Evolutionary conservation across 1,139 yeast species (phyloP).

Genomic region (Pichia cactophila): DNA sequence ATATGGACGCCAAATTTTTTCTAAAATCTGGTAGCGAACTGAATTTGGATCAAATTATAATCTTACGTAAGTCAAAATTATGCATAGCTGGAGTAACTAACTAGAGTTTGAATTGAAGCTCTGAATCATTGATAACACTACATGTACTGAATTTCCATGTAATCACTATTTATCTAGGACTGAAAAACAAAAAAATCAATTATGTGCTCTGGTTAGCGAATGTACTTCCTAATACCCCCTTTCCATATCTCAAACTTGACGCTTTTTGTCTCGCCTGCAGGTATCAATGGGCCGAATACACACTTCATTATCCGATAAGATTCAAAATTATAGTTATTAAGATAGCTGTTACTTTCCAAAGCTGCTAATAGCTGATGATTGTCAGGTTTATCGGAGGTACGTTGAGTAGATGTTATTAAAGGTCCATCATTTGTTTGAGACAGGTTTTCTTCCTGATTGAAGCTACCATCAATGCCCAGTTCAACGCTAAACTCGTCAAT

Average conservation of each 20-base stretch:
- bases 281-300: constrained; percentile 25
- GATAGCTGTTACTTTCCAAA: constrained; percentile 22
- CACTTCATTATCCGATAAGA: constrained; percentile 23
- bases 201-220: not conserved
- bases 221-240: constrained; percentile 26
- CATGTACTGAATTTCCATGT: too few species aligned
- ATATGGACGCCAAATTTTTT: too few species aligned
- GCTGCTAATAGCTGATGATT: constrained; percentile 16
- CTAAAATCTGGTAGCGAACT: too few species aligned
- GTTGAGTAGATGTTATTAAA: constrained; percentile 7
- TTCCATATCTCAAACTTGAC: constrained; percentile 29
- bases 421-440: not conserved
- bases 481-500: constrained; percentile 28
- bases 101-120: too few species aligned
- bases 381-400: constrained; percentile 1
- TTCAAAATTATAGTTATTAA: constrained; percentile 27
- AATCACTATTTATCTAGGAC: too few species aligned
- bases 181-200: too few species aligned
- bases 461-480: constrained; percentile 24
- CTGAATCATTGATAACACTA: too few species aligned
- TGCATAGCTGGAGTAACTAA: too few species aligned
- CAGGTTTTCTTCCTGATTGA: constrained; percentile 1
- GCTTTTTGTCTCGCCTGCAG: constrained; percentile 14
- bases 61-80: too few species aligned
- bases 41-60: too few species aligned